Evolutionary conservation across 495 filamentous ascomycete genomes (phyloP).

Genomic region (Lophiotrema nucula): DNA sequence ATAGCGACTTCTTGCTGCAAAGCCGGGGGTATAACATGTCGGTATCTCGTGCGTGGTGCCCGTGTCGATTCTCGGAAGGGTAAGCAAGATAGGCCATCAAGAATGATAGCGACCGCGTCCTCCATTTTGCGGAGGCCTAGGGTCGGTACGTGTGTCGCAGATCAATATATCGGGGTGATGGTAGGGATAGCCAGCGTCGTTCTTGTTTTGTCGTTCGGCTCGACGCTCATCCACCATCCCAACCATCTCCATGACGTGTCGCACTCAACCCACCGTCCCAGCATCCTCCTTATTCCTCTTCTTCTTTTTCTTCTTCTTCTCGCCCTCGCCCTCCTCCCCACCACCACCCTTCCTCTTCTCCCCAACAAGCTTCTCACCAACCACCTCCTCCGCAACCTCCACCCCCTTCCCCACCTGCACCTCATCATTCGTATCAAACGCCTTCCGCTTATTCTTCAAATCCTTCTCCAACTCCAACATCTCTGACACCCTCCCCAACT

Average conservation of each 20-base stretch:
- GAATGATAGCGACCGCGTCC: too few relatives aligned
- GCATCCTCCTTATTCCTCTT: conserved; percentile 18
- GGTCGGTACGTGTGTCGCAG: too few relatives aligned
- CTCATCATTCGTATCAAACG: conserved; percentile 58
- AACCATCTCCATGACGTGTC: background rate
- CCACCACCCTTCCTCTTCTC: background rate
- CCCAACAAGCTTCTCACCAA: conserved; percentile 19
- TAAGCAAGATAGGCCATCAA: too few relatives aligned
- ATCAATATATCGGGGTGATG: too few relatives aligned
- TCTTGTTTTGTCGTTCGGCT: too few relatives aligned
- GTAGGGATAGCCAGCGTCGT: too few relatives aligned
- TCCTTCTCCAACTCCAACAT: conserved; percentile 76
- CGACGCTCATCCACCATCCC: too few relatives aligned
- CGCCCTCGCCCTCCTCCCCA: conserved; percentile 13
- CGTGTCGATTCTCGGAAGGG: too few relatives aligned
- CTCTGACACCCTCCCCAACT: conserved; percentile 87
- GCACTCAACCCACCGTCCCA: conserved; percentile 16
- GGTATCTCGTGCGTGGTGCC: too few relatives aligned
- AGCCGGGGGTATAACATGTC: too few relatives aligned
- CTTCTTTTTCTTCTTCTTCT: conserved; percentile 29
- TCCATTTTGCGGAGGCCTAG: too few relatives aligned
- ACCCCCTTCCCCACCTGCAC: conserved; percentile 40
- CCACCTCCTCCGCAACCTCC: conserved; percentile 42
- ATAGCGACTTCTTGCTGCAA: too few relatives aligned
- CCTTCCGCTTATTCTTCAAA: conserved; percentile 72